Evolutionary conservation across 2,329 filamentous ascomycete genomes (phyloP), one percentile per base, ranked within the genome.

Genomic region (Nigrospora osmanthi): DNA sequence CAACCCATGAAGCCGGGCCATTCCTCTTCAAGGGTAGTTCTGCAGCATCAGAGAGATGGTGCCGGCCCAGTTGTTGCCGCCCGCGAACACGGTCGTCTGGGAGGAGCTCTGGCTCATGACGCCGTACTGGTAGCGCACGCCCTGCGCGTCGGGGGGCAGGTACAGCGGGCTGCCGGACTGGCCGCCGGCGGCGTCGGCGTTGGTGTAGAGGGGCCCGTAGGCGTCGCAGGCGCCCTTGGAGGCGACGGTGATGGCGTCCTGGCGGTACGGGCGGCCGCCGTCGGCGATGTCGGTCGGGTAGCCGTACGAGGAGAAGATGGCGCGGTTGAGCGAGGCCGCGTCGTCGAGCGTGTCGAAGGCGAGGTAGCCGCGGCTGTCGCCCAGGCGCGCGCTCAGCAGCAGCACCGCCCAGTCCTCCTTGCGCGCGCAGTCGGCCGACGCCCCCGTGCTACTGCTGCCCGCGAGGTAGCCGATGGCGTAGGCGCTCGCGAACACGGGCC

Each of bases 341-440:
- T 13, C 11, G 38, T 43, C 34, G 28, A 51, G 38, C 9, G 48
- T 32, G 40, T 47, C 45, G 38, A 51, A 50, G 17, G 57, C 56
- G n/a, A 60, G 51, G 43, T 48, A 56, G 19, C 58, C 58, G 15
- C 47, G 47, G n/a, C 46, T 14, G 9, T 56, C 51, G 15, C 58
- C 58, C 2, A 58, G 49, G 37, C 56, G 54, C 10, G 52, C 38
- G 38, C 51, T 48, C 15, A 59, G 49, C 38, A 60, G 47, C 35
- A 58, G 46, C 34, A 60, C 53, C 37, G 56, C 53, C 54, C 57
- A 59, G 52, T 60, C 58, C 11, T 48, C 46, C 47, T 54, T 53
- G 45, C 38, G 51, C 13, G 44, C 49, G 42, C 55, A 57, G 46
- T 42, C 39, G 15, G 15, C 38, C 10, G 3, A 13, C 4, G 28